These are phyloP conservation scores for Xylaria sp. DNA, from an alignment of 2,329 filamentous ascomycete genomes.

Conservation along the genomic window DNA sequence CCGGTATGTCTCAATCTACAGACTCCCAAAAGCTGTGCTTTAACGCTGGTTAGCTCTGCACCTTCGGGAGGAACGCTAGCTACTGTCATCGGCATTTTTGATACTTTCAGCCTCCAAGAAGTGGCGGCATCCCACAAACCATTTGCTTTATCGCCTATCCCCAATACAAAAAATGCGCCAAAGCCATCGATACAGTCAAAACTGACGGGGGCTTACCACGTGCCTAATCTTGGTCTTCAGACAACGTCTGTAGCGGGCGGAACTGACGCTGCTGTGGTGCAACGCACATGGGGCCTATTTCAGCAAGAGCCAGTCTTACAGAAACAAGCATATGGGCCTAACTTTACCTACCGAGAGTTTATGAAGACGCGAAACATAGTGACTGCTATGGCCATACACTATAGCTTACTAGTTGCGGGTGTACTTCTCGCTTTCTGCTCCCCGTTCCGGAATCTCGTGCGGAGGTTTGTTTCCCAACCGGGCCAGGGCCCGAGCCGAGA, in stretches of 20 bases:
- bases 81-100: conserved; percentile 66
- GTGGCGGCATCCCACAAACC: conserved; percentile 53
- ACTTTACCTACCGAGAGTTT: conserved; percentile 64
- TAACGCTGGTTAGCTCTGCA: conserved; percentile 44
- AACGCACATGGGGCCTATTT: conserved; percentile 68
- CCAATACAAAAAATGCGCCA: conserved; percentile 46
- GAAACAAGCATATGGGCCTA: conserved; percentile 62
- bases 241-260: conserved; percentile 57
- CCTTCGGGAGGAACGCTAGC: conserved; percentile 72
- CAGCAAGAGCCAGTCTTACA: conserved; percentile 50
- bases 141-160: conserved; percentile 63
- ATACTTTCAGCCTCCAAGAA: conserved; percentile 56
- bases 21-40: background rate
- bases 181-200: conserved; percentile 48
- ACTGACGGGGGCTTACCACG: conserved; percentile 55
- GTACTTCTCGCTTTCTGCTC: conserved; percentile 52
- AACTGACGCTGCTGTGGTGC: conserved; percentile 61
- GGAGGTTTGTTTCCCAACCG: conserved; percentile 54
- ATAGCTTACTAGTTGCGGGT: conserved; percentile 47
- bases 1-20: conserved; percentile 38
- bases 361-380: conserved; percentile 56
- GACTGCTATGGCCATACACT: conserved; percentile 56
- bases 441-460: conserved; percentile 52
- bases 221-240: conserved; percentile 60
- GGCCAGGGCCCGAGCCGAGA: conserved; percentile 61